Evolutionary conservation across 2,329 filamentous ascomycete species (phyloP).

Genomic region (Aureobasidium sp.): DNA sequence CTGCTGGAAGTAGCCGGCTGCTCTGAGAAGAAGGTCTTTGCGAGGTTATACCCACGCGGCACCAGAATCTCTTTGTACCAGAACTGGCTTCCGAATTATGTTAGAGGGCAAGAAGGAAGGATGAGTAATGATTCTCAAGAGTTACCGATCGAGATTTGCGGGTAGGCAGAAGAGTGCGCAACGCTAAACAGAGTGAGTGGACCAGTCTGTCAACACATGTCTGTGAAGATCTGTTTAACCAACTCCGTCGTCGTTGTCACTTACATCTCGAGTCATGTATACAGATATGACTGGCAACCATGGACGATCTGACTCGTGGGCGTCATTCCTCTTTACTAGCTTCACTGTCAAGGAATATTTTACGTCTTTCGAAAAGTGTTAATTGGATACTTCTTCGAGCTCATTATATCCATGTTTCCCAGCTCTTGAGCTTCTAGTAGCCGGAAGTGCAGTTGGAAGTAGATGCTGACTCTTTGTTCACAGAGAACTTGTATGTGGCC

Average conservation of each 20-base stretch:
- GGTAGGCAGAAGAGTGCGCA: not conserved
- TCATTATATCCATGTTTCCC: not conserved
- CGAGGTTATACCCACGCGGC: not conserved
- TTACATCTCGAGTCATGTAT: not conserved
- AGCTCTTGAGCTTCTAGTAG: not conserved
- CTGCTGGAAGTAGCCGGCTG: not conserved
- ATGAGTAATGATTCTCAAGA: not conserved
- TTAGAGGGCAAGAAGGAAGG: not conserved
- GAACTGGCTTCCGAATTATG: not conserved
- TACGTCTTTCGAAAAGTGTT: not conserved
- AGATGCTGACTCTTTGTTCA: slow-evolving; percentile 22
- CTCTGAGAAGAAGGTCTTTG: not conserved
- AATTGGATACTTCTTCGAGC: not conserved
- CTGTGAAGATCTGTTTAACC: not conserved
- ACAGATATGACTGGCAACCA: not conserved
- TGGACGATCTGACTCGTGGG: too few relatives aligned
- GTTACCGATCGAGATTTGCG: not conserved
- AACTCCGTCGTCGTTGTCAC: not conserved
- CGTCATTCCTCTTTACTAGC: not conserved
- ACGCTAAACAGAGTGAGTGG: not conserved
- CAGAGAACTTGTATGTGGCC: slow-evolving; percentile 39
- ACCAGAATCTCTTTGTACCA: not conserved
- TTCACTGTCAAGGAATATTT: not conserved
- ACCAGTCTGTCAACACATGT: not conserved
- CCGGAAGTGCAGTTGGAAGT: slow-evolving; percentile 14